Conservation (phyloP, 1,284 basidiomycete species). For the Sanghuangporus sanghuang region DNA sequence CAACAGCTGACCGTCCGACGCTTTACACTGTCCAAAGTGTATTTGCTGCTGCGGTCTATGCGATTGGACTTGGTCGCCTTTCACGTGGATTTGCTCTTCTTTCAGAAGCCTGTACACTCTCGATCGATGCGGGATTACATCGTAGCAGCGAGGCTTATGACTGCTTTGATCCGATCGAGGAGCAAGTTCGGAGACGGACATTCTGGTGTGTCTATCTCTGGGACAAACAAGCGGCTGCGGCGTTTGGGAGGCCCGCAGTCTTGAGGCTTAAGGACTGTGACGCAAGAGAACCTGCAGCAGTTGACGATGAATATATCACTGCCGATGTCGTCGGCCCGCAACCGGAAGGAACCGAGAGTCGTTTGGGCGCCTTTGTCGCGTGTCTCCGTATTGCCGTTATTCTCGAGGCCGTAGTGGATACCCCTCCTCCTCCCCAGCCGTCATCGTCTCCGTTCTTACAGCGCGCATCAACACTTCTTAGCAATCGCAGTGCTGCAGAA, state of each 20-base stretch:
- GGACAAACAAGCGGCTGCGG: conserved; percentile 84
- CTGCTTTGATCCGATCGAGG: conserved; percentile 81
- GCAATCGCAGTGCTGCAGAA: conserved; percentile 39
- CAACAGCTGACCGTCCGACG: conserved; percentile 83
- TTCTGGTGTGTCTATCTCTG: conserved; percentile 93
- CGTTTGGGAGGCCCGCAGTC: conserved; percentile 84
- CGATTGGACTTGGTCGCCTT: conserved; percentile 82
- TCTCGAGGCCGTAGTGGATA: conserved; percentile 73
- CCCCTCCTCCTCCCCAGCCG: conserved; percentile 56
- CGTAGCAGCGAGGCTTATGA: conserved; percentile 86
- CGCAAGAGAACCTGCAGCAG: conserved; percentile 71
- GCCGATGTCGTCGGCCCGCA: conserved; percentile 64
- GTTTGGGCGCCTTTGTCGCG: conserved; percentile 76
- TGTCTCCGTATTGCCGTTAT: conserved; percentile 76
- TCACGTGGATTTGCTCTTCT: conserved; percentile 81
- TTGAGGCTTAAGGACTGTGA: conserved; percentile 84
- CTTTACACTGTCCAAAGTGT: conserved; percentile 86
- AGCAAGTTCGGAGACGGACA: conserved; percentile 84
- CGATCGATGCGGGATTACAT: conserved; percentile 81
- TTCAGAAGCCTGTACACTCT: conserved; percentile 79
- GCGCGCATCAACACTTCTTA: conserved; percentile 51
- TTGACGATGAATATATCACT: conserved; percentile 87
- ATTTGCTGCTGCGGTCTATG: conserved; percentile 83
- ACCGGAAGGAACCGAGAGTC: conserved; percentile 63
- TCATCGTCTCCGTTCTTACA: conserved; percentile 55